Base-by-base conservation (phyloP, 2,329 filamentous ascomycete genomes). In the Laburnicola sp. region DNA sequence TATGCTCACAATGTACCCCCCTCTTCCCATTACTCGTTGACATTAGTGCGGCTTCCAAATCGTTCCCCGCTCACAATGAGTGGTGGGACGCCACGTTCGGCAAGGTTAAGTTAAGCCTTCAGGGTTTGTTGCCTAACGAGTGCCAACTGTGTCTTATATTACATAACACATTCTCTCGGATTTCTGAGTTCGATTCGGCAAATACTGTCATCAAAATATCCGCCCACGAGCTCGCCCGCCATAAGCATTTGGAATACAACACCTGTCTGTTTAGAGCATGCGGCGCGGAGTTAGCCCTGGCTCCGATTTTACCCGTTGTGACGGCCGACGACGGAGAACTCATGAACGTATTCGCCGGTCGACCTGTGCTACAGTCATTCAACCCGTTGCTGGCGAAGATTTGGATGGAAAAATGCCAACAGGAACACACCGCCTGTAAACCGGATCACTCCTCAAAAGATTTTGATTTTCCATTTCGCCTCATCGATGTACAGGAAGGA, bases 401-500 rank as follows among this genome's bases (percentile, higher is more conserved):
- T 11, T 51, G 42, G 48, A 8, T 51, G 25, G 42, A 35, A 1
- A 51, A 36, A 35, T 51, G 48, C 28, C 6, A 11, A 22, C 22
- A 45, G 25, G 25, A 35, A n/a, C 42, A 51, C 36, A 2, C 34
- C 4, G 35, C 30, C 6, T 51, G 48, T 27, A 46, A 30, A n/a
- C 42, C 42, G 23, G 41, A 46, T 21, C 25, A 51, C 30, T 46
- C 48, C 1, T 10, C 43, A 3, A 28, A 36, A 30, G 42, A 41
- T 10, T 51, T 46, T 6, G 16, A 37, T 8, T 46, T 51, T 37
- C n/a, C 35, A 2, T 51, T 47, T 39, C 49, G 49, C 7, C 21
- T 53, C 3, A 45, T 48, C 30, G 45, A 53, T 45, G 50, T 53
- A 16, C 26, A 48, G 16, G 25, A 53, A 6, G 26, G 23, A 25